Evolutionary conservation across 1,284 basidiomycete species (phyloP).

Genomic region (Flammula alnicola): DNA sequence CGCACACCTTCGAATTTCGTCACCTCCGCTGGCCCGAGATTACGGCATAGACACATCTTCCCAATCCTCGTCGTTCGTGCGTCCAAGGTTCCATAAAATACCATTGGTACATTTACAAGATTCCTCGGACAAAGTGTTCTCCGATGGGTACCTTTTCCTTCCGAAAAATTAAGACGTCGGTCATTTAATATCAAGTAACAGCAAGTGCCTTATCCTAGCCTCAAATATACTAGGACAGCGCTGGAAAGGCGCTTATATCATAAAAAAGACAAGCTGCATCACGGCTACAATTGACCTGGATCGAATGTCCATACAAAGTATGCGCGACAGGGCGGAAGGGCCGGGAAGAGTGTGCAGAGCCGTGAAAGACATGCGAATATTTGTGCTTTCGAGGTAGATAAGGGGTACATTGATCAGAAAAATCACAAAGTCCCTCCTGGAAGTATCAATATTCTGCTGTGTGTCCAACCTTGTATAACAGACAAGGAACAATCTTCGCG

Average conservation of each 20-base stretch:
- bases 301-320: neutral
- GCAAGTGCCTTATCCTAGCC: constrained; percentile 7
- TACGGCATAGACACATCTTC: constrained; percentile 5
- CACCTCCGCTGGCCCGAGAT: constrained; percentile 6
- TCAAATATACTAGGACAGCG: neutral
- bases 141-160: too few relatives aligned
- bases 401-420: too few relatives aligned
- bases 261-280: constrained; percentile 2
- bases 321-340: constrained; percentile 1
- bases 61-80: neutral
- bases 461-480: neutral
- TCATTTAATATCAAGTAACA: neutral
- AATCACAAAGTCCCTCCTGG: too few relatives aligned
- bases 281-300: neutral
- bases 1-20: constrained; percentile 10
- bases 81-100: too few relatives aligned
- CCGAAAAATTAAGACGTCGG: too few relatives aligned
- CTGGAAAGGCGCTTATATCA: constrained; percentile 1
- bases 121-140: too few relatives aligned
- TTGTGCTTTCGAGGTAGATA: too few relatives aligned
- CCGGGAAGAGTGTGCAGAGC: neutral
- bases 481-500: neutral
- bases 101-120: too few relatives aligned
- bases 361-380: constrained; percentile 12
- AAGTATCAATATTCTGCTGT: too few relatives aligned